phyloP scores from a whole-genome alignment of 495 filamentous ascomycete genomes.

The Opeltia flavorubescens region DNA sequence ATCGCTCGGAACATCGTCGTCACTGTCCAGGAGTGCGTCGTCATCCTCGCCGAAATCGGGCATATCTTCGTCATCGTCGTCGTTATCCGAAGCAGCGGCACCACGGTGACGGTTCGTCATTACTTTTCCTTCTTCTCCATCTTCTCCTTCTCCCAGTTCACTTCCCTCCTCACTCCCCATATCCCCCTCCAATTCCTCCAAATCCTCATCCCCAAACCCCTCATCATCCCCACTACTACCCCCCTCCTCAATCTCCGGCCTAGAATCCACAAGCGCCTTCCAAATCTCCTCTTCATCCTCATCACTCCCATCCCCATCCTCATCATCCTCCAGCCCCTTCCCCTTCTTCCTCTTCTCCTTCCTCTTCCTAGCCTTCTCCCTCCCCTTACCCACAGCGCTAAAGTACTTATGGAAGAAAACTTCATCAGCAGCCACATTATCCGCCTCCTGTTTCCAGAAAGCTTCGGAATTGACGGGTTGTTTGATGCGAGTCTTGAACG shows the following conservation, averaged over 20 bases:
- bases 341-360: conserved; percentile 37
- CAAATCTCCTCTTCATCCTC: conserved; percentile 69
- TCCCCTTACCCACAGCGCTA: conserved; percentile 56
- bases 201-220: conserved; percentile 33
- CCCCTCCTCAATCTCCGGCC: conserved; percentile 59
- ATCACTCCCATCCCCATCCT: conserved; percentile 19
- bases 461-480: conserved; percentile 65
- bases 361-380: conserved; percentile 37
- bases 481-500: conserved; percentile 29
- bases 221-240: conserved; percentile 43
- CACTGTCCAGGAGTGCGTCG: conserved; percentile 38
- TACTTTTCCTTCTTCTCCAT: conserved; percentile 21
- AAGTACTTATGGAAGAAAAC: conserved; percentile 99
- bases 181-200: conserved; percentile 38
- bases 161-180: conserved; percentile 11
- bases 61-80: conserved; percentile 22
- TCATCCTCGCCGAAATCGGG: conserved; percentile 33
- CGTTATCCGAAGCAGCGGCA: conserved; percentile 28
- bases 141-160: conserved; percentile 21
- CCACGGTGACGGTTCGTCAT: not conserved
- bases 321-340: conserved; percentile 21
- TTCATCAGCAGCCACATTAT: conserved; percentile 77
- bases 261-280: conserved; percentile 75
- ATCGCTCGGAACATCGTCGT: conserved; percentile 40
- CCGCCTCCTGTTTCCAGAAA: conserved; percentile 84